phyloP scores from a whole-genome alignment of 805 yeast species.

The Sugiyamaella lignohabitans region DNA sequence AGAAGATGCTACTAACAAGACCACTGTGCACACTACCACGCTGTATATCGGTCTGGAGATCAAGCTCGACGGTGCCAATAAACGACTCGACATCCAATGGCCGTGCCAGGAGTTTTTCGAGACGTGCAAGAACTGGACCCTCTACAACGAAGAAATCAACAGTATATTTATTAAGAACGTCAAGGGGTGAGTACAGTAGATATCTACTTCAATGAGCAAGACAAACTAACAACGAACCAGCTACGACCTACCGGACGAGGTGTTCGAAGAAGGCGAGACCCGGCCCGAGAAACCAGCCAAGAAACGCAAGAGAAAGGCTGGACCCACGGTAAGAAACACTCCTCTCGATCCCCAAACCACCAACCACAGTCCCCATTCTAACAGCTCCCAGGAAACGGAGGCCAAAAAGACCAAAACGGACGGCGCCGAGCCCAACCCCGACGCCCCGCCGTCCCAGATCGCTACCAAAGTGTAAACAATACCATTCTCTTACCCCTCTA shows the following conservation, averaged over 20 bases:
- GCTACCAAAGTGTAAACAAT: too few species aligned
- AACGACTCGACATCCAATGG: constrained; percentile 65
- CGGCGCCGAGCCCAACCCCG: too few species aligned
- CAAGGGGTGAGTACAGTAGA: constrained; percentile 38
- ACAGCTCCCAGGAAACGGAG: background rate
- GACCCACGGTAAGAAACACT: constrained; percentile 6
- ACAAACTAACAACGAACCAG: constrained; percentile 14
- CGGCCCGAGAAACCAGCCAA: constrained; percentile 60
- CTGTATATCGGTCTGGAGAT: constrained; percentile 74
- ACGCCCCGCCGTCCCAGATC: too few species aligned
- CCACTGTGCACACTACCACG: constrained; percentile 56
- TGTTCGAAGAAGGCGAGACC: constrained; percentile 69
- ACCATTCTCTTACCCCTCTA: too few species aligned
- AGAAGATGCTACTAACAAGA: constrained; percentile 16
- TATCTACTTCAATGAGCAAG: background rate
- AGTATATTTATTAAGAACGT: constrained; percentile 65
- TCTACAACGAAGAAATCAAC: constrained; percentile 54
- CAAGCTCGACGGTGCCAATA: constrained; percentile 41
- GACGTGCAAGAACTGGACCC: constrained; percentile 66
- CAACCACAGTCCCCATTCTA: background rate
- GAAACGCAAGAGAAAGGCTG: constrained; percentile 40
- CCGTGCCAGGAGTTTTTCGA: constrained; percentile 88
- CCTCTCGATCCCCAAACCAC: background rate
- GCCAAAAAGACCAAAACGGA: background rate
- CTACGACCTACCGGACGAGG: constrained; percentile 72